These are phyloP conservation scores for Scutellaria minor DNA, from an alignment of 257 asterid species.

Conservation along the genomic window DNA sequence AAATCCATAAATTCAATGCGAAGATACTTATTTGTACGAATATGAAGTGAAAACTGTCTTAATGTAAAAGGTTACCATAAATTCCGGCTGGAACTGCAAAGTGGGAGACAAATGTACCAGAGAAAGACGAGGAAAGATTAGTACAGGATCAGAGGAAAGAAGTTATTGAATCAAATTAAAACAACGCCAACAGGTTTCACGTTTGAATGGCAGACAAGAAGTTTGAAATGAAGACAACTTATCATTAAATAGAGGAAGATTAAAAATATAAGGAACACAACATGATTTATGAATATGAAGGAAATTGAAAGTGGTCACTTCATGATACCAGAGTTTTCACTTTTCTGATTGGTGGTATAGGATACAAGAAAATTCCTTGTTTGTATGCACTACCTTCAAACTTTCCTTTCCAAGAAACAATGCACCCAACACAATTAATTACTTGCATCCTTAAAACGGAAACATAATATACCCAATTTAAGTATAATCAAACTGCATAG, in stretches of 20 bases:
- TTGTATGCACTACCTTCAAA: not conserved
- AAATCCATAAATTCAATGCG: constrained; percentile 17
- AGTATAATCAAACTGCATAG: too few relatives aligned
- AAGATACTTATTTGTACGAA: not conserved
- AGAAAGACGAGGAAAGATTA: constrained; percentile 42
- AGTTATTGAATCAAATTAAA: not conserved
- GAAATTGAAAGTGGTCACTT: not conserved
- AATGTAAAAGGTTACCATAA: constrained; percentile 60
- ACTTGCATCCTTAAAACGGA: constrained; percentile 13
- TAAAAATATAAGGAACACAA: too few relatives aligned
- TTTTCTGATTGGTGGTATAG: not conserved
- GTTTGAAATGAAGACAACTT: not conserved
- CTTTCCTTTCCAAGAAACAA: not conserved
- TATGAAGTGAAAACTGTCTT: not conserved
- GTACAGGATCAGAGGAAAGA: constrained; percentile 21
- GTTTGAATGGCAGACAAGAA: not conserved
- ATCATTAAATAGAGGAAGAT: not conserved
- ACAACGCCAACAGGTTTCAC: not conserved
- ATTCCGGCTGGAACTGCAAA: constrained; percentile 92
- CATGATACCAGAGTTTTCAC: not conserved
- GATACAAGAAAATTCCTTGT: not conserved
- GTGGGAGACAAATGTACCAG: constrained; percentile 41
- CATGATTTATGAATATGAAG: not conserved
- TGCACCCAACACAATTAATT: not conserved
- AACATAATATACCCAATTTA: not conserved